Evolutionary conservation across 2,329 filamentous ascomycete species (phyloP), one percentile per base, ranked within the genome.

Genomic region (Hymenoscyphus scutula): DNA sequence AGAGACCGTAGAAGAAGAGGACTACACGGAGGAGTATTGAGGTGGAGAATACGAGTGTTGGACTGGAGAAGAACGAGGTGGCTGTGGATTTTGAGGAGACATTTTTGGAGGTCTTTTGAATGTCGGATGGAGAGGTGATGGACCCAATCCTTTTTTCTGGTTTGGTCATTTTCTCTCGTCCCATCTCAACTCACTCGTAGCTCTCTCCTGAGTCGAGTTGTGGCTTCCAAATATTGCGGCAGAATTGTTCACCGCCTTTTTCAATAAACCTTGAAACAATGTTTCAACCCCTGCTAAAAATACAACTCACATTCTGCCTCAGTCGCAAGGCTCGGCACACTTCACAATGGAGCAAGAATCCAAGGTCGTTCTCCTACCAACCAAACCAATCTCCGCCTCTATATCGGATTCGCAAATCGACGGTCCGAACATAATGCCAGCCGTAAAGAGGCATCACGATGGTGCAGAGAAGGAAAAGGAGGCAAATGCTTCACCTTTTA

Each of bases 1-100:
- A 93, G 64, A 92, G 84, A 63, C 95, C 94, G 76, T 98, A 98
- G 71, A 96, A 74, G 57, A 98, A 84, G 66, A 99, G 87, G 34
- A 80, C 75, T 5, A 85, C 74, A 64, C 95, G 91, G 27, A 99
- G 83, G 56, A 87, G 71, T 60, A 87, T 79, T 58, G 85, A 81
- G 13, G 83, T 75, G 59, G 77, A 66, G 75, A 89, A 86, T 70
- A 89, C 81, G 8, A 82, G 80, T 7, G 74, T 38, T 1, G 79
- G 78, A 59, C 61, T 67, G 23, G 69, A 69, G 61, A 74, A 72
- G 64, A 70, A 68, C 37, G 25, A 56, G 2, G 65, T 19, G 66
- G 69, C 70, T 55, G 15, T 59, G 54, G 23, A 15, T 59, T 37
- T 17, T 41, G 32, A 13, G 32, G 41, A 48, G 41, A 48, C 41